A percentile compares a stretch with the other conserved stretches of the same genome.
Evolutionary conservation across 495 filamentous ascomycete species (phyloP).

Genomic region (Pyrenopolyporus hunteri): DNA sequence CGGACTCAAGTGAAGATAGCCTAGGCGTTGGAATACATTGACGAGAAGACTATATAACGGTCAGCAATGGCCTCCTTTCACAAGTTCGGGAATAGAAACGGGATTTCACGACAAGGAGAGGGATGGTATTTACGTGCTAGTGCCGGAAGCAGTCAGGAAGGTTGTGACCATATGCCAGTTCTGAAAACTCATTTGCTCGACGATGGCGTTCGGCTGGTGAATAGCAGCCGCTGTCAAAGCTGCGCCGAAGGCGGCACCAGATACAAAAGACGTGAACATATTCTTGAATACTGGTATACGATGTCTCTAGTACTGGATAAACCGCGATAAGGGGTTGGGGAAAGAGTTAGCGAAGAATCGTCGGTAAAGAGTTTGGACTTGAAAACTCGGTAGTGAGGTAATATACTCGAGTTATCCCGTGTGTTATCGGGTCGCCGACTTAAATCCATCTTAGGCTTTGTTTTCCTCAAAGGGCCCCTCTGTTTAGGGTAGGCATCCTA

Average conservation of each 20-base stretch:
- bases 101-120: background rate
- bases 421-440: constrained; percentile 24
- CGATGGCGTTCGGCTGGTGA: constrained; percentile 58
- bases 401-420: constrained; percentile 28
- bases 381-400: background rate
- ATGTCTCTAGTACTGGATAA: background rate
- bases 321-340: background rate
- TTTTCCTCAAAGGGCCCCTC: constrained; percentile 6
- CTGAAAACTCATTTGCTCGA: constrained; percentile 57
- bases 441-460: constrained; percentile 6
- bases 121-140: constrained; percentile 56
- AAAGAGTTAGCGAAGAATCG: background rate
- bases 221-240: constrained; percentile 60
- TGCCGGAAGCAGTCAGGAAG: constrained; percentile 60
- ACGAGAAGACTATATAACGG: constrained; percentile 38
- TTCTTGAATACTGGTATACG: background rate
- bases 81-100: background rate
- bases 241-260: constrained; percentile 60
- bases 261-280: constrained; percentile 37
- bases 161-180: constrained; percentile 65
- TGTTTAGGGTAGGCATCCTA: background rate
- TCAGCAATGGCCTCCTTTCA: constrained; percentile 11
- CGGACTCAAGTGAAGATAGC: constrained; percentile 43
- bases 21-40: constrained; percentile 40
- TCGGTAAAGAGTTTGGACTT: background rate